Conservation (phyloP, 2,329 filamentous ascomycete species). For the Apiospora malaysiana region DNA sequence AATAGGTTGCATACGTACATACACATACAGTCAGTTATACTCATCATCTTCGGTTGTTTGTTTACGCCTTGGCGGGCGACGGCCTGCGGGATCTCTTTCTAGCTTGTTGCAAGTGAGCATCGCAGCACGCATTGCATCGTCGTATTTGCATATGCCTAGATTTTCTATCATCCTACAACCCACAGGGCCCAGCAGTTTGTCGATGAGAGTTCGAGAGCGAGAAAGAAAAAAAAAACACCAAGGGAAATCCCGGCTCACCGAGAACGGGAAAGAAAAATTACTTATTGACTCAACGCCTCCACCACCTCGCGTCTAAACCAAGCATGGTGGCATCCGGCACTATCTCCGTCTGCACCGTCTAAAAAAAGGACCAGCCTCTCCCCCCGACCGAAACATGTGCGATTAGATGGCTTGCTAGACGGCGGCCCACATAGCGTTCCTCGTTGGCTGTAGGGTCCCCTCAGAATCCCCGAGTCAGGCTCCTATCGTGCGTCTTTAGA, state of each 20-base stretch:
- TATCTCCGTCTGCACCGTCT: neutral
- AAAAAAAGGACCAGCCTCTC: conserved; percentile 9
- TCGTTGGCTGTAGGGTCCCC: neutral
- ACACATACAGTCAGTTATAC: neutral
- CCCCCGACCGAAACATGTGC: conserved; percentile 10
- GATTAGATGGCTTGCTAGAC: conserved; percentile 12
- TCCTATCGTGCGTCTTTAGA: conserved; percentile 19
- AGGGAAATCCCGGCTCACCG: neutral
- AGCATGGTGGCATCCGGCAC: conserved; percentile 8
- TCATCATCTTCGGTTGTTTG: neutral
- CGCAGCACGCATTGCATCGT: neutral
- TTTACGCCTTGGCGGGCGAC: neutral
- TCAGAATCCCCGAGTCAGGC: conserved; percentile 21
- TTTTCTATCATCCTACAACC: neutral
- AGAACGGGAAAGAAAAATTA: neutral
- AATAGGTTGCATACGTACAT: neutral
- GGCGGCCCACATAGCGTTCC: conserved; percentile 17
- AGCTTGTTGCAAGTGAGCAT: neutral
- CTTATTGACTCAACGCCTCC: conserved; percentile 12
- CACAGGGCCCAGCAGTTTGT: neutral
- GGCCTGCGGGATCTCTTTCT: neutral
- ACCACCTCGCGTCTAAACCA: conserved; percentile 3
- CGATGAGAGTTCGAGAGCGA: neutral
- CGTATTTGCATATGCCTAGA: neutral
- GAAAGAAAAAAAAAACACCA: neutral